Evolutionary conservation across 2,329 filamentous ascomycete species (phyloP), one percentile per base, ranked within the genome.

Genomic region (Emericellopsis cladophorae): DNA sequence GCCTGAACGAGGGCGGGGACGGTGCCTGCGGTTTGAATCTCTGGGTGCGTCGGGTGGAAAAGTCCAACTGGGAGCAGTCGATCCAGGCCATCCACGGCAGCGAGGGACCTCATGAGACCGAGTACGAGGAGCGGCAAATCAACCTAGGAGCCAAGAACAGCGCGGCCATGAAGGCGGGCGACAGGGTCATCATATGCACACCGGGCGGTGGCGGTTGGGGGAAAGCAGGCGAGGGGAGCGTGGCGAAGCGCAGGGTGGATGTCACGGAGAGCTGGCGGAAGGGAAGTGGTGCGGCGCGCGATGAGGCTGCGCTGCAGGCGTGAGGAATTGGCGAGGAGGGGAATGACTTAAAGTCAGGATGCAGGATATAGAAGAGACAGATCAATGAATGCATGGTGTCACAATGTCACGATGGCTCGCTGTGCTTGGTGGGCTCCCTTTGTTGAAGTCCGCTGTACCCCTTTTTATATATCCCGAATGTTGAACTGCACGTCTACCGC

Each of bases 131-230:
- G 56, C 64, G 79, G 32, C 66, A 69, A 40, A 80, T 89, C 53
- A 88, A 84, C 51, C 56, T 89, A 32, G 84, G 84, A 1, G 82
- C 77, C 2, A 90, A 90, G 68, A 90, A 89, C 49, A 86, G 79
- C 22, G 84, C 83, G 11, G 70, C 72, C 11, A 88, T 90, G 82
- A 68, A 76, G 53, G 67, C 78, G 1, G 85, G 85, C 0, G 85
- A 92, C 54, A 66, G 83, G 7, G 87, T 90, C 52, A 83, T 90
- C 42, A 68, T 92, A 15, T 70, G 71, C 47, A 90, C 85, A 5
- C 85, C 85, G 3, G 85, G 85, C 24, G 85, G 85, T 41, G 85
- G 85, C 34, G 85, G 79, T 0, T 90, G 83, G 82, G 84, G 83
- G 0, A 58, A 58, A 32, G 63, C 68, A 0, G 81, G 79, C 0